Evolutionary conservation across 2,329 filamentous ascomycete species (phyloP), one percentile per base, ranked within the genome.

Genomic region (Talaromyces rugulosus): DNA sequence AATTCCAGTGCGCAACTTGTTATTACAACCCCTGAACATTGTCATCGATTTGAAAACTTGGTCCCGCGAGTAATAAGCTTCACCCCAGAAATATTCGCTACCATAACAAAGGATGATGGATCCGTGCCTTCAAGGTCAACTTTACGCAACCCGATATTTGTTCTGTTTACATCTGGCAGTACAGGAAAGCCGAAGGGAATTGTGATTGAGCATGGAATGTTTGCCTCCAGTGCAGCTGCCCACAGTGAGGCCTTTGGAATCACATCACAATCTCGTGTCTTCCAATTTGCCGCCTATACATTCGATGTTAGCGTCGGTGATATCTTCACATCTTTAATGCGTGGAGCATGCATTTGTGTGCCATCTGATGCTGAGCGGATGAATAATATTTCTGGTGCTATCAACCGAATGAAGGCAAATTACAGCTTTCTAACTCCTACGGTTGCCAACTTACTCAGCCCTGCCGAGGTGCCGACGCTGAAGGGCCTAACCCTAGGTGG

Each of bases 291-390:
- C 0, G 83, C 81, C 2, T 84, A 82, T 67, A 80, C 80, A n/a
- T 81, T 83, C 57, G 83, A 86, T 65, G 77, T 83, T 33, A 78
- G 80, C 58, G 75, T 86, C 55, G 74, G 80, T 27, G 84, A 85
- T 66, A 80, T 85, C 40, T 80, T 86, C 58, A 78, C 81, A 1
- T 82, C 85, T 0, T 74, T 88, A 4, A 74, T 80, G 1, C 75
- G 82, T 40, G 85, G 86, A 4, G 85, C 83, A 0, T 86, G 83
- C 50, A 78, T 88, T 11, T 87, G 85, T 62, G 79, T 88, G 1
- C 85, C 86, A 0, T 80, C 81, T 0, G 73, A 81, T 0, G 68
- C 77, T 5, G 81, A 84, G 61, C 74, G 81, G 16, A 44, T 59
- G 27, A 33, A 51, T 28, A 31, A 31, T 52, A 31, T 59, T 18